Evolutionary conservation across 2,329 filamentous ascomycete genomes (phyloP).

Genomic region (Tolypocladium sp.): DNA sequence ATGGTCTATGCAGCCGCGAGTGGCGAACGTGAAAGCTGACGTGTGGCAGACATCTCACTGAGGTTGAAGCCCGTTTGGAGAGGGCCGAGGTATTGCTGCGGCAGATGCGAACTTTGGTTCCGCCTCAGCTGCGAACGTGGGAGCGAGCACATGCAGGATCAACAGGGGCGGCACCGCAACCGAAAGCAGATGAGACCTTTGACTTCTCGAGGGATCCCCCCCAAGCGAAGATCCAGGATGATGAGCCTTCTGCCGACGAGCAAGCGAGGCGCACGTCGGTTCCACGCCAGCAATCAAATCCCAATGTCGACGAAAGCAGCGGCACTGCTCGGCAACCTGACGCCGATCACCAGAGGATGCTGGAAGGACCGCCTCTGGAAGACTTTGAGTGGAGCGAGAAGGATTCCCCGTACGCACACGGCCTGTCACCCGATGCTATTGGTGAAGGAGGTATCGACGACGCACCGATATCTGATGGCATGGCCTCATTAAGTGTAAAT

Average conservation of each 20-base stretch:
- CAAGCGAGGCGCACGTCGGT: background rate
- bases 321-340: background rate
- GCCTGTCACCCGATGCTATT: conserved; percentile 12
- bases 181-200: conserved; percentile 4
- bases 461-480: conserved; percentile 24
- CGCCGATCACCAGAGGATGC: conserved; percentile 12
- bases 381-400: conserved; percentile 29
- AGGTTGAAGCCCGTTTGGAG: conserved; percentile 32
- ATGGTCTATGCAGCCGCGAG: background rate
- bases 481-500: conserved; percentile 25
- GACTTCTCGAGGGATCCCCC: conserved; percentile 6
- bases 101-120: conserved; percentile 18
- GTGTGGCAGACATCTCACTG: conserved; percentile 25
- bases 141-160: conserved; percentile 1
- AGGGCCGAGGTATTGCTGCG: conserved; percentile 20
- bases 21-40: background rate
- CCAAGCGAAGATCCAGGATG: background rate
- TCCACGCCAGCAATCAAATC: background rate
- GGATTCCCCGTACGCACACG: conserved; percentile 15
- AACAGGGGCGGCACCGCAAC: background rate
- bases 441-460: conserved; percentile 10
- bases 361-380: conserved; percentile 22
- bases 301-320: background rate
- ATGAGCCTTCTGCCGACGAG: background rate
- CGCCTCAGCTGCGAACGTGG: conserved; percentile 12